Conservation (phyloP, 1,139 yeast species). For the Magnusiomyces clavatus region DNA sequence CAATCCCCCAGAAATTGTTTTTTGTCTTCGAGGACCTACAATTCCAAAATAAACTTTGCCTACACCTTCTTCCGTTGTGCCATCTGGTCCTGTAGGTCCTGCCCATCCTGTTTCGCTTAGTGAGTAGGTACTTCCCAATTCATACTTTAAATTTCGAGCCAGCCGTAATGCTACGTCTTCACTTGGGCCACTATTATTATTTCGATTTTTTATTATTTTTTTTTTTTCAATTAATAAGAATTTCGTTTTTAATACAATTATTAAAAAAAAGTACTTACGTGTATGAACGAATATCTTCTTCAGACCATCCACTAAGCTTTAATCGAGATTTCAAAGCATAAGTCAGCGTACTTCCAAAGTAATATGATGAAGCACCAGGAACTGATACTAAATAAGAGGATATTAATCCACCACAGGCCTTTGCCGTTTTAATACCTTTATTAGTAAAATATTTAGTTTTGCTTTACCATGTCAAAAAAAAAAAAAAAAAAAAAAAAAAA, state of each 20-base stretch:
- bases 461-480: not conserved
- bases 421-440: not conserved
- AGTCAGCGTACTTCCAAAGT: constrained; percentile 76
- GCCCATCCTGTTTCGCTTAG: constrained; percentile 85
- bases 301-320: constrained; percentile 71
- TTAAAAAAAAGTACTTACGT: constrained; percentile 31
- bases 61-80: constrained; percentile 28
- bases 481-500: not conserved
- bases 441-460: not conserved
- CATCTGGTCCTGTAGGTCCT: constrained; percentile 47
- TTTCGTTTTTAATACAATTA: not conserved
- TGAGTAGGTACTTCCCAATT: constrained; percentile 74
- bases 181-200: constrained; percentile 50
- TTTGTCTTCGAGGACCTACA: constrained; percentile 50
- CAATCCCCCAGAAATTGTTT: constrained; percentile 30
- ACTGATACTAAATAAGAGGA: constrained; percentile 74
- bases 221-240: not conserved
- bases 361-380: constrained; percentile 79
- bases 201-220: not conserved
- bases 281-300: constrained; percentile 56
- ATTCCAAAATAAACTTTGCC: constrained; percentile 71
- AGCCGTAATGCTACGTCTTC: constrained; percentile 66
- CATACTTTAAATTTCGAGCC: constrained; percentile 72
- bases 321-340: constrained; percentile 70
- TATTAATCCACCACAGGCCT: constrained; percentile 79